These are phyloP conservation scores for Tritrichomonas musculus DNA, from an alignment of 208 protist genomes.

Conservation along the genomic window DNA sequence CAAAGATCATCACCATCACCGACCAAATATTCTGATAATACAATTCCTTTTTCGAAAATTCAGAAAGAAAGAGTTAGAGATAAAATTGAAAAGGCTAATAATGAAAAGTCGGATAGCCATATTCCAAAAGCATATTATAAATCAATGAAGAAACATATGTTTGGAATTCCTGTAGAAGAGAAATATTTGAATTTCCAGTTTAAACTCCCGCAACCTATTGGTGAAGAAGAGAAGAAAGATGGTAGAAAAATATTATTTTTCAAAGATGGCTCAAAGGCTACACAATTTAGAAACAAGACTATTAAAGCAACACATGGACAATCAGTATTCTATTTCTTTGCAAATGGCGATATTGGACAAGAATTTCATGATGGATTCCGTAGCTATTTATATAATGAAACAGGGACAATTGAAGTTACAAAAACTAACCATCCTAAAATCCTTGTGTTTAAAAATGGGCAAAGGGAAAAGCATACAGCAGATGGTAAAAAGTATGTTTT, in stretches of 20 bases:
- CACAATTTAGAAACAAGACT: neutral
- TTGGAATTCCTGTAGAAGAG: no score
- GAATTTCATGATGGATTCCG: neutral
- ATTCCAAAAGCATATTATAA: no score
- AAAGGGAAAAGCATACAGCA: neutral
- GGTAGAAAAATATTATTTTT: neutral
- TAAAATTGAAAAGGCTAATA: no score
- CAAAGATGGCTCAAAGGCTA: neutral
- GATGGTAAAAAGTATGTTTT: neutral
- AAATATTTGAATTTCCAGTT: neutral
- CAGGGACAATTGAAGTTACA: neutral
- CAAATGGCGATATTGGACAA: constrained; percentile 20
- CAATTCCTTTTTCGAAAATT: no score
- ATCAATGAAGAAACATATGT: no score
- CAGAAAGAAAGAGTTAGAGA: no score
- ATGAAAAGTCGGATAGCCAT: no score
- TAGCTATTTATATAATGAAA: neutral
- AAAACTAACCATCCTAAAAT: neutral
- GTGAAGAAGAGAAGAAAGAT: neutral
- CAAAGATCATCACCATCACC: no score
- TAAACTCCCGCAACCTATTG: neutral
- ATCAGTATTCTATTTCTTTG: neutral
- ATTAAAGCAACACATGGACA: neutral
- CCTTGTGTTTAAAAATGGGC: neutral
- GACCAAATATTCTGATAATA: no score